Conservation (phyloP, 2,329 filamentous ascomycete species). For the Aureobasidium vineae region DNA sequence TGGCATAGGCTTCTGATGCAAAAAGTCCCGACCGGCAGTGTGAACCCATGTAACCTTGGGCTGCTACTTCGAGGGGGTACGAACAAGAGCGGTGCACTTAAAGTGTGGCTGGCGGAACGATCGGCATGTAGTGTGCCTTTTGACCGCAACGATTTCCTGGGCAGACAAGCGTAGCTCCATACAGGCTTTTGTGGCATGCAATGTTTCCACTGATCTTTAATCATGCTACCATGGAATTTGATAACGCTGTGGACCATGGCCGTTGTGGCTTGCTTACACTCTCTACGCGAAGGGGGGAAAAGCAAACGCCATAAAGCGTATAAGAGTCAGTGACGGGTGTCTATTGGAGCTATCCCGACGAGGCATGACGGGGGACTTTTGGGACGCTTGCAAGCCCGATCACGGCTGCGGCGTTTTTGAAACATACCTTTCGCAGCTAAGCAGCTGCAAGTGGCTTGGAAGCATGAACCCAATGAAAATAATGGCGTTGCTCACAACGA, state of each 20-base stretch:
- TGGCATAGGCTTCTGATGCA: background rate
- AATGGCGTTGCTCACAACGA: conserved; percentile 19
- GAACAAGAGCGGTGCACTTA: conserved; percentile 19
- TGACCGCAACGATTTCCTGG: conserved; percentile 23
- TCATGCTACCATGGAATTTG: conserved; percentile 4
- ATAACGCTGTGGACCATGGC: conserved; percentile 5
- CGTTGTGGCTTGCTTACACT: conserved; percentile 21
- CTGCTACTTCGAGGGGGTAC: conserved; percentile 4
- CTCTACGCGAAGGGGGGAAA: conserved; percentile 10
- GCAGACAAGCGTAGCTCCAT: conserved; percentile 7
- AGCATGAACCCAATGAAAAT: conserved; percentile 1
- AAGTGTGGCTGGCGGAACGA: conserved; percentile 25
- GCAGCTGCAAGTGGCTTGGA: conserved; percentile 21
- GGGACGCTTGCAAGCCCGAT: conserved; percentile 3
- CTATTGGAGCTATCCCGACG: conserved; percentile 4
- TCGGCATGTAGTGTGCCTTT: conserved; percentile 24
- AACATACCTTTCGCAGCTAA: conserved; percentile 18
- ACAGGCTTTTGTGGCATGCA: background rate
- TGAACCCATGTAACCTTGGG: conserved; percentile 7
- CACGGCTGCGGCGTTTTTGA: conserved; percentile 23
- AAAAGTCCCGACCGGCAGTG: conserved; percentile 25
- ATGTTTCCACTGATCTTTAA: conserved; percentile 25
- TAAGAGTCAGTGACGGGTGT: conserved; percentile 23
- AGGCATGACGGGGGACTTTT: background rate
- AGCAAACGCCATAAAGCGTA: conserved; percentile 22